A percentile compares a stretch with the other conserved stretches of the same genome.
Conservation (phyloP, 1,284 basidiomycete species). For the Ustilago sp. region DNA sequence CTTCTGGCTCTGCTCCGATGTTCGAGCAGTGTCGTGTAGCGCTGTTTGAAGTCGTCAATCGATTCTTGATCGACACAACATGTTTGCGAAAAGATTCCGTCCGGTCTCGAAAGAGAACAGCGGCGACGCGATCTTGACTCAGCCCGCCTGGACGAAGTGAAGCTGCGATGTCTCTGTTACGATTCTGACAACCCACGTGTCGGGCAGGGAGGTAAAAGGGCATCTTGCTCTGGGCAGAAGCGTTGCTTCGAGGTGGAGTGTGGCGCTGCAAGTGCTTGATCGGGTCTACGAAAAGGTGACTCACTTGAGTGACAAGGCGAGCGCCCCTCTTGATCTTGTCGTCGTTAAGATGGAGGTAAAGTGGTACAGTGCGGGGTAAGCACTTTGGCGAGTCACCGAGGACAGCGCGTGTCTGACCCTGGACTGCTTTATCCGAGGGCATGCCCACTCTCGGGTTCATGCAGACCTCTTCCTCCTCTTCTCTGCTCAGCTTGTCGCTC, state of each 20-base stretch:
- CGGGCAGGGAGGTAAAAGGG: neutral
- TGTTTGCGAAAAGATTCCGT: neutral
- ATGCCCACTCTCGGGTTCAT: slow-evolving; percentile 2
- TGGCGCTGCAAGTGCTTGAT: neutral
- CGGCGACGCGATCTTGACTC: neutral
- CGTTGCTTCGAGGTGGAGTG: neutral
- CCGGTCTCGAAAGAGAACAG: neutral
- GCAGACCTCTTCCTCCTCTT: neutral
- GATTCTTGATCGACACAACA: neutral
- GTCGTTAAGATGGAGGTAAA: neutral
- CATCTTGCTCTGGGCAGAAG: neutral
- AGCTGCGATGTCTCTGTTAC: neutral
- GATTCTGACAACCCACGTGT: too few species aligned
- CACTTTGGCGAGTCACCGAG: slow-evolving; percentile 13
- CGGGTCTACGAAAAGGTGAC: neutral
- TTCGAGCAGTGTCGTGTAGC: neutral
- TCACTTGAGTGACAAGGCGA: slow-evolving; percentile 10
- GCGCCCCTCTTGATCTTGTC: neutral
- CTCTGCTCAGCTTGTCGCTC: neutral
- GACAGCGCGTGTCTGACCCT: neutral
- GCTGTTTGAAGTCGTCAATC: neutral
- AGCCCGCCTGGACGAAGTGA: neutral
- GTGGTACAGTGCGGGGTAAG: slow-evolving; percentile 18
- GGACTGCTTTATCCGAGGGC: slow-evolving; percentile 17
- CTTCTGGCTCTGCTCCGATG: neutral